A percentile compares a stretch with the other conserved stretches of the same genome.
These are phyloP conservation scores for Cucurbitaria berberidis DNA, from an alignment of 2,329 filamentous ascomycete species.

Conservation along the genomic window DNA sequence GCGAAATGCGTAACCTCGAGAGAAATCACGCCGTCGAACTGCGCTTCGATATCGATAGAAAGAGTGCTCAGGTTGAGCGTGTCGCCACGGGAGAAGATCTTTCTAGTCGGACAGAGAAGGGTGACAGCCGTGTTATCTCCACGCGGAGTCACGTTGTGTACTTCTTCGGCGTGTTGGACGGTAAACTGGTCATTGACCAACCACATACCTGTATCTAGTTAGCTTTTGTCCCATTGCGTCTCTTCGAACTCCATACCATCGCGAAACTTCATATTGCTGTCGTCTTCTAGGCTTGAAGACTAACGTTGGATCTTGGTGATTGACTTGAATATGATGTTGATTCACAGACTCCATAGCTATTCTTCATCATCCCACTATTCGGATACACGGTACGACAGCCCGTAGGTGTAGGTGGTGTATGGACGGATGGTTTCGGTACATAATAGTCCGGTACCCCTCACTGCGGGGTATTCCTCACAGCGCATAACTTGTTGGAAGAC, in stretches of 20 bases:
- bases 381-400: slow-evolving; percentile 31
- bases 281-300: no score
- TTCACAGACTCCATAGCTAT: neutral
- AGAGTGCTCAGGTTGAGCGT: slow-evolving; percentile 63
- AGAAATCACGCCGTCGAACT: slow-evolving; percentile 65
- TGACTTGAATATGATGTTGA: neutral
- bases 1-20: slow-evolving; percentile 65
- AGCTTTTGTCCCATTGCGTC: neutral
- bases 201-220: slow-evolving; percentile 63
- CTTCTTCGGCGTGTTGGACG: slow-evolving; percentile 70
- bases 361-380: slow-evolving; percentile 9
- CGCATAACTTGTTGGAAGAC: no score
- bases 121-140: slow-evolving; percentile 56
- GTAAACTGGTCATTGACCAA: slow-evolving; percentile 65
- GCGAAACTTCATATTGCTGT: slow-evolving; percentile 62
- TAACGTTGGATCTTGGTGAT: neutral
- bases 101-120: slow-evolving; percentile 64
- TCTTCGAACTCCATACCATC: slow-evolving; percentile 54
- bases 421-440: slow-evolving; percentile 31
- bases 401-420: slow-evolving; percentile 17
- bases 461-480: slow-evolving; percentile 11
- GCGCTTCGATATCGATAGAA: slow-evolving; percentile 63
- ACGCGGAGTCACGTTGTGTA: slow-evolving; percentile 60
- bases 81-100: slow-evolving; percentile 62
- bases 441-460: slow-evolving; percentile 22